These are phyloP conservation scores for Cichorium intybus DNA, from an alignment of 140 eudicot genomes.

Conservation along the genomic window DNA sequence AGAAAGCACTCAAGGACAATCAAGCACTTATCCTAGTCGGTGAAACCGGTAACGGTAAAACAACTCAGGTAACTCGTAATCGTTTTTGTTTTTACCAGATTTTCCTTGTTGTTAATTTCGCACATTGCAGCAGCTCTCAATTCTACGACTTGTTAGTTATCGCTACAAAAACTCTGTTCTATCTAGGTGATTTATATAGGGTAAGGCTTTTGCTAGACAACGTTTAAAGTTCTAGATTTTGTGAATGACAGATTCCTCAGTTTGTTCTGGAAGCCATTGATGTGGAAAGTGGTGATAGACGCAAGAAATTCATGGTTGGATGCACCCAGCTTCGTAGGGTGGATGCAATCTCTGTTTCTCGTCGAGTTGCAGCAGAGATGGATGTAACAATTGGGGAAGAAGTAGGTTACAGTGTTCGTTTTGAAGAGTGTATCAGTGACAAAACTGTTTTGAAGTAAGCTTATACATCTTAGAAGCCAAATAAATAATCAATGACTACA, in stretches of 20 bases:
- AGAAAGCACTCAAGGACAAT: conserved; percentile 52
- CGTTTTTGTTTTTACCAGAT: too few relatives aligned
- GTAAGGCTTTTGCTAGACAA: not conserved
- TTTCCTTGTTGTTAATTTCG: too few relatives aligned
- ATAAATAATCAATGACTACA: not conserved
- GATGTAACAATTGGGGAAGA: conserved; percentile 93
- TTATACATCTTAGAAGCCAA: not conserved
- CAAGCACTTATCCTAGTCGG: conserved; percentile 80
- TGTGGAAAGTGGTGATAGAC: conserved; percentile 55
- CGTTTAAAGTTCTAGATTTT: not conserved
- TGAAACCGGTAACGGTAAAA: conserved; percentile 96
- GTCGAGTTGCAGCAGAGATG: conserved; percentile 96
- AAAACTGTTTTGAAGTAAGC: conserved; percentile 81
- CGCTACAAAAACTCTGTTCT: too few relatives aligned
- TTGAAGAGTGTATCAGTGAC: conserved; percentile 85
- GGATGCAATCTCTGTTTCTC: conserved; percentile 97
- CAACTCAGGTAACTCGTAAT: conserved; percentile 65
- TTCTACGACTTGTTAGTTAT: too few relatives aligned
- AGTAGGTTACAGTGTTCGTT: conserved; percentile 90
- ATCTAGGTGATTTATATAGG: too few relatives aligned
- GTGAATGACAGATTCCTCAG: conserved; percentile 70
- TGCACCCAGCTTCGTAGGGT: conserved; percentile 93
- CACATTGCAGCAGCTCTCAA: too few relatives aligned
- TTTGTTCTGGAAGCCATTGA: conserved; percentile 85
- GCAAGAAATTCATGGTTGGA: conserved; percentile 72